Conservation (phyloP, 306 rosid species). For the Vicia faba region DNA sequence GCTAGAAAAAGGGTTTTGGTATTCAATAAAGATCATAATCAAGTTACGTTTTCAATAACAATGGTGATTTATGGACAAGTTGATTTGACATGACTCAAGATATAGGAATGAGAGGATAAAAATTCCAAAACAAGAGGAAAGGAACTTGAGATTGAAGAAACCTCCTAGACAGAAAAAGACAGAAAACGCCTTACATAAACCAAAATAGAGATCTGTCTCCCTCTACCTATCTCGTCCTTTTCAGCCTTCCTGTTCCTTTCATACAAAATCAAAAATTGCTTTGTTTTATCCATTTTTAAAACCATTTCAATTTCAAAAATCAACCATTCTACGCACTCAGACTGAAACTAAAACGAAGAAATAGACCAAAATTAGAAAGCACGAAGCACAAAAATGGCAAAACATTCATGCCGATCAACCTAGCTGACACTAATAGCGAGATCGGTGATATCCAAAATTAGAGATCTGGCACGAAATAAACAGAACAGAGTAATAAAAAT, state of each 20-base stretch:
- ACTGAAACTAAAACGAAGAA: conserved; percentile 38
- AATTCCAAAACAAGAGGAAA: conserved; percentile 25
- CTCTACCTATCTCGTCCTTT: conserved; percentile 22
- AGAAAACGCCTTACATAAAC: conserved; percentile 19
- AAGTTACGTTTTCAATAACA: conserved; percentile 22
- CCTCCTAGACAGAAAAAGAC: conserved; percentile 9
- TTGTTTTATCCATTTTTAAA: background rate
- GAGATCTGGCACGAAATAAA: conserved; percentile 66
- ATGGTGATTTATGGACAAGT: background rate
- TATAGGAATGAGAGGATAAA: conserved; percentile 16
- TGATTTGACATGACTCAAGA: conserved; percentile 24
- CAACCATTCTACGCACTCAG: conserved; percentile 30
- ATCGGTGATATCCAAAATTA: conserved; percentile 40
- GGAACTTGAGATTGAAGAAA: conserved; percentile 39
- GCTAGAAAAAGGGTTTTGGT: conserved; percentile 21
- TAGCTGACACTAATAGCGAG: conserved; percentile 47
- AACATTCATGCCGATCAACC: conserved; percentile 51
- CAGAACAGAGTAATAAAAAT: conserved; percentile 48
- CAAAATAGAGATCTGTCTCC: conserved; percentile 42
- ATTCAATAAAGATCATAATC: conserved; percentile 26
- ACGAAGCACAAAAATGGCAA: conserved; percentile 35
- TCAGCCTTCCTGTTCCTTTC: conserved; percentile 9
- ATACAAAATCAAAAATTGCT: conserved; percentile 12
- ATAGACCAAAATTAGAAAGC: conserved; percentile 38
- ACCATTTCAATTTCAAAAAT: conserved; percentile 32